Evolutionary conservation across 2,329 filamentous ascomycete genomes (phyloP), one percentile per base, ranked within the genome.

Genomic region (Colletotrichum lupini): DNA sequence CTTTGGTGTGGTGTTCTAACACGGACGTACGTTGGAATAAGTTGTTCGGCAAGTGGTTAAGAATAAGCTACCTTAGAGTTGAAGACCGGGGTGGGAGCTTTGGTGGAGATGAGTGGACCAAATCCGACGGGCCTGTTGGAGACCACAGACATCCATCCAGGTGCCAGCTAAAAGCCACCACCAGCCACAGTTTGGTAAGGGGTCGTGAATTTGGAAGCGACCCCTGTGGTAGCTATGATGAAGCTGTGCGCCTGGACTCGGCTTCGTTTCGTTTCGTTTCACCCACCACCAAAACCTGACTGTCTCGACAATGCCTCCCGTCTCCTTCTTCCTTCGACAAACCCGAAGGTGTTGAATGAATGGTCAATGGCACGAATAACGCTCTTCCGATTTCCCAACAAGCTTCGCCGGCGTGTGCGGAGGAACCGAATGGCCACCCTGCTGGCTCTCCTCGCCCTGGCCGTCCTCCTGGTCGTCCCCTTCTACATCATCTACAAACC

Each of bases 401-500:
- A 87, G 82, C 84, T 90, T 77, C 87, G 87, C 79, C 88, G 89
- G 74, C 87, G 87, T 77, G 88, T 88, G 72, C 86, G 89, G 74
- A 88, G 89, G 69, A 88, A 88, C 79, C 86, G 89, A 77, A 89
- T 91, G 87, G 84, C 86, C 53, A 90, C 87, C 59, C 84, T 90
- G 55, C 76, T 86, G 70, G 76, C 80, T 30, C 82, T 90, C 67
- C 72, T 81, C 73, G 68, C 79, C 60, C 79, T 86, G 58, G 75
- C 77, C 68, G 55, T 81, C 74, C 77, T 85, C 57, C 75, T 86
- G 56, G 11, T 83, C 52, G 74, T 83, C 19, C 84, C 84, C 28
- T 76, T 84, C 76, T 83, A 83, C 75, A 79, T 85, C 24, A 80
- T 92, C 76, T 97, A 95, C 84, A 95, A 94, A 81, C 95, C 95